Conservation (phyloP, 768 basidiomycete genomes). For the Bullera alba region DNA sequence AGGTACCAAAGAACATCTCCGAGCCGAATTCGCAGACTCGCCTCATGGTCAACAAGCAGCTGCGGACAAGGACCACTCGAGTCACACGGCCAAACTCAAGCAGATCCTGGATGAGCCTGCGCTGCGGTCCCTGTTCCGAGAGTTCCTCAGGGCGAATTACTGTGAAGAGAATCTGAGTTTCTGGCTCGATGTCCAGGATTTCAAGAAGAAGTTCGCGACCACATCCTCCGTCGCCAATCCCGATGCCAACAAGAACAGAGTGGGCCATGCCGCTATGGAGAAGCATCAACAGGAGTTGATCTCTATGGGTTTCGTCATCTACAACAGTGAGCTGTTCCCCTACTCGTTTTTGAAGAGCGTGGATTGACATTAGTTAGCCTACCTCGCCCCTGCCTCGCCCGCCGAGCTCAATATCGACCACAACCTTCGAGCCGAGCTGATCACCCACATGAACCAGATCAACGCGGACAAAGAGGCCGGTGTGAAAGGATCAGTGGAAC, state of each 20-base stretch:
- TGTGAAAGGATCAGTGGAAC: conserved; percentile 54
- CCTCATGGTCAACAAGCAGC: not conserved
- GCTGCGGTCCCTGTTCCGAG: conserved; percentile 81
- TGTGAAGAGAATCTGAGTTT: conserved; percentile 98
- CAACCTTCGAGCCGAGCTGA: conserved; percentile 85
- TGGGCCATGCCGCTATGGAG: conserved; percentile 69
- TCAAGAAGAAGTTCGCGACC: conserved; percentile 90
- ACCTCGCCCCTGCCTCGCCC: conserved; percentile 88
- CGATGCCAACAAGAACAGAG: not conserved
- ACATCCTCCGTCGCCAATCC: conserved; percentile 70
- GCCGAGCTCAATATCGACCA: conserved; percentile 99
- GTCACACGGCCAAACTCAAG: conserved; percentile 80
- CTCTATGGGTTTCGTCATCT: conserved; percentile 77
- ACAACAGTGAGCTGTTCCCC: conserved; percentile 40
- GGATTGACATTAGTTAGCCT: conserved; percentile 53
- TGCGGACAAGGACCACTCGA: conserved; percentile 58
- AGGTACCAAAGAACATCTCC: conserved; percentile 7
- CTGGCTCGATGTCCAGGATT: conserved; percentile 95
- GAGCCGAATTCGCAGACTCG: conserved; percentile 17
- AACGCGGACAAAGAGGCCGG: conserved; percentile 54
- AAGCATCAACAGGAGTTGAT: conserved; percentile 91
- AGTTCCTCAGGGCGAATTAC: conserved; percentile 87
- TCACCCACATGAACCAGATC: conserved; percentile 85
- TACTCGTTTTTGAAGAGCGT: not conserved
- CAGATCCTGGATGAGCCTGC: conserved; percentile 91